phyloP scores from a whole-genome alignment of 139 green algal genomes.

The Spirogloea muscicola region DNA sequence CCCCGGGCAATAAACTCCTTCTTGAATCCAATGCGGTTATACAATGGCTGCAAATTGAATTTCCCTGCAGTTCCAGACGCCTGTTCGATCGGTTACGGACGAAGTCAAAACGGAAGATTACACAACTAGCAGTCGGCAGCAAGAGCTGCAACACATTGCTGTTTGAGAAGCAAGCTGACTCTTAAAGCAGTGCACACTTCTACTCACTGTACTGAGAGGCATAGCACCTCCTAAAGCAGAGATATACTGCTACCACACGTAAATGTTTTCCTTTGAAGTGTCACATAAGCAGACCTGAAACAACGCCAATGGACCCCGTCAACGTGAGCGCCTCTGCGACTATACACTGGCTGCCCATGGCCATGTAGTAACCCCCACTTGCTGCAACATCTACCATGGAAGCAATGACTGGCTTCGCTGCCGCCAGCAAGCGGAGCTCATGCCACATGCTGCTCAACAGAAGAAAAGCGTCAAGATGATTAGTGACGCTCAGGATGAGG shows the following conservation, averaged over 20 bases:
- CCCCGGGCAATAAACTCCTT: conserved; percentile 78
- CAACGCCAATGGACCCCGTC: conserved; percentile 88
- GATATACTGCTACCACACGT: not conserved
- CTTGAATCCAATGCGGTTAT: conserved; percentile 62
- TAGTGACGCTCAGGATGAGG: not conserved
- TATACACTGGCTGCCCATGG: conserved; percentile 73
- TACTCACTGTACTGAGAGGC: not conserved
- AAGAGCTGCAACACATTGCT: not conserved
- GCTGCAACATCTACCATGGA: conserved; percentile 92
- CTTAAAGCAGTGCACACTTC: not conserved
- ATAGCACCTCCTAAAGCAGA: not conserved
- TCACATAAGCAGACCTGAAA: conserved; percentile 47
- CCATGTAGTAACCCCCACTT: conserved; percentile 92
- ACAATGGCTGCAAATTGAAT: conserved; percentile 85
- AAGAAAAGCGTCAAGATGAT: not conserved
- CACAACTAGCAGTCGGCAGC: too few relatives aligned
- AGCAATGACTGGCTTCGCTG: conserved; percentile 86
- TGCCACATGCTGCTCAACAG: conserved; percentile 75
- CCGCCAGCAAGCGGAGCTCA: conserved; percentile 66
- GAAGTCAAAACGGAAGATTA: too few relatives aligned
- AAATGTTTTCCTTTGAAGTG: not conserved
- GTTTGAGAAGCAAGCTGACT: not conserved
- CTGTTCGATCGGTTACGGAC: too few relatives aligned
- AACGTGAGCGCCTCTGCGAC: conserved; percentile 86
- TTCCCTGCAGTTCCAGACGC: conserved; percentile 57